Conservation (phyloP, 306 rosid genomes). For the Glycine soja region DNA sequence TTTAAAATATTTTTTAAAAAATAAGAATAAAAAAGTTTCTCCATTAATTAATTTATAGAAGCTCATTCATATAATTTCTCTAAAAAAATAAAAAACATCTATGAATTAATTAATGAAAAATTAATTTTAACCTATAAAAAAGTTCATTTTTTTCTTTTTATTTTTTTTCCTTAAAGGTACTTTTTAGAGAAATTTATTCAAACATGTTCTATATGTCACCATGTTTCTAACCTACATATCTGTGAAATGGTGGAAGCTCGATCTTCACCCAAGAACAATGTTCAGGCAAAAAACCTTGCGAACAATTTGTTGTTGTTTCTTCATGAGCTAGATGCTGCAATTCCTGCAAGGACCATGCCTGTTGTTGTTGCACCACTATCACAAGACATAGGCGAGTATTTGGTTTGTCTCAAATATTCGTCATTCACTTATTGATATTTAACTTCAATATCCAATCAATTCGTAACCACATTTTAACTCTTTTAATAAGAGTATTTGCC, state of each 20-base stretch:
- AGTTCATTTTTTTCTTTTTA: too few species aligned
- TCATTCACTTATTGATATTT: not conserved
- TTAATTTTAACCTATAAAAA: too few species aligned
- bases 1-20: too few species aligned
- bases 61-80: too few species aligned
- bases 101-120: too few species aligned
- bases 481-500: not conserved
- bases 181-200: too few species aligned
- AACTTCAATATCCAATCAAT: not conserved
- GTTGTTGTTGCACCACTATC: slow-evolving; percentile 52
- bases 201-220: slow-evolving; percentile 61
- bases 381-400: slow-evolving; percentile 65
- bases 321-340: slow-evolving; percentile 71
- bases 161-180: too few species aligned
- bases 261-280: slow-evolving; percentile 93
- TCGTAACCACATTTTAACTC: not conserved
- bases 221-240: slow-evolving; percentile 85
- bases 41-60: too few species aligned
- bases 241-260: slow-evolving; percentile 93
- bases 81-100: too few species aligned
- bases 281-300: slow-evolving; percentile 72
- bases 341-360: slow-evolving; percentile 66
- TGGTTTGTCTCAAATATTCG: not conserved
- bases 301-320: slow-evolving; percentile 80
- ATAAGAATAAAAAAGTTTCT: too few species aligned